phyloP scores from a whole-genome alignment of 164 flowering plant species.

The Vitis vinifera region ASM3070453v1 NC_081811.1:19921001-19921500 shows the following conservation, averaged over 20 bases:
- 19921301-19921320: constrained; percentile 91
- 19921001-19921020: no score
- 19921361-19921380: neutral
- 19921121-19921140: neutral
- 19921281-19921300: constrained; percentile 89
- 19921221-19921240: constrained; percentile 26
- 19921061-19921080: no score
- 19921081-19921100: no score
- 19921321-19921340: constrained; percentile 74
- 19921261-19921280: constrained; percentile 46
- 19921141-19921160: neutral
- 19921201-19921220: constrained; percentile 38
- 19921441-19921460: no score
- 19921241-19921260: constrained; percentile 13
- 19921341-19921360: constrained; percentile 33
- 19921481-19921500: no score
- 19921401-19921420: no score
- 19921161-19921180: neutral
- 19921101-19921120: no score
- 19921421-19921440: no score
- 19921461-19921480: no score
- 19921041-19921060: no score
- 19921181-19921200: neutral
- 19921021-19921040: no score
- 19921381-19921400: no score